Evolutionary conservation across 352 stramenopile genomes (phyloP), one percentile per base, ranked within the genome.

Genomic region (Phytophthora hybrid): DNA sequence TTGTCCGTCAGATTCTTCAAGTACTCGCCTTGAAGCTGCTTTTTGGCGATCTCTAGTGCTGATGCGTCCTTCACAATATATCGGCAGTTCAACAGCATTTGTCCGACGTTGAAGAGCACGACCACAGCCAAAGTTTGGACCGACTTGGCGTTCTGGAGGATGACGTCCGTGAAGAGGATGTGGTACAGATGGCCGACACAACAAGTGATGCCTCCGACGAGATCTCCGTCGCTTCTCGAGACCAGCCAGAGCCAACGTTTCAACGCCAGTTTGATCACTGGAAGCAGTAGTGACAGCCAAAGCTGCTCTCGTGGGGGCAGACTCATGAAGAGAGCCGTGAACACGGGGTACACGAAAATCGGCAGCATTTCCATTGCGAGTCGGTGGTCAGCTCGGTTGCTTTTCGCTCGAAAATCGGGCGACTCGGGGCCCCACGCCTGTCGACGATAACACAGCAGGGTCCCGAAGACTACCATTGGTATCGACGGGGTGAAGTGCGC

Each of bases 91-190:
- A 61, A 5, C 5, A 70, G 16, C 49, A 63, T 60, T 34, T 78
- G 64, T 2, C 41, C 29, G 0, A 66, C 52, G 23, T 74, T 64
- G 32, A 76, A 73, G 0, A 56, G 23, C 3, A 79, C 23, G 11
- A 83, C 19, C 16, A 78, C 31, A 1, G 55, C 26, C 16, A 85
- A 37, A 1, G 67, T 78, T 5, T 65, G 46, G 5, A 66, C 11
- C 10, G 78, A 80, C 41, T 80, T 79, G 37, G 76, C 51, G 32
- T 69, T 79, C 58, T 85, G 76, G 1, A 85, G 62, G 31, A 62
- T 80, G 32, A 63, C 66, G 14, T 54, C 63, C 0, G 66, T 72
- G 59, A 83, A 85, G 5, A 83, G 61, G 8, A 75, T 63, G 61
- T 85, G 79, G 65, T 81, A 81, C 5, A 79, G 37, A n/a, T 83